phyloP scores from a whole-genome alignment of 441 rosid species.

The Viola pubescens region DNA sequence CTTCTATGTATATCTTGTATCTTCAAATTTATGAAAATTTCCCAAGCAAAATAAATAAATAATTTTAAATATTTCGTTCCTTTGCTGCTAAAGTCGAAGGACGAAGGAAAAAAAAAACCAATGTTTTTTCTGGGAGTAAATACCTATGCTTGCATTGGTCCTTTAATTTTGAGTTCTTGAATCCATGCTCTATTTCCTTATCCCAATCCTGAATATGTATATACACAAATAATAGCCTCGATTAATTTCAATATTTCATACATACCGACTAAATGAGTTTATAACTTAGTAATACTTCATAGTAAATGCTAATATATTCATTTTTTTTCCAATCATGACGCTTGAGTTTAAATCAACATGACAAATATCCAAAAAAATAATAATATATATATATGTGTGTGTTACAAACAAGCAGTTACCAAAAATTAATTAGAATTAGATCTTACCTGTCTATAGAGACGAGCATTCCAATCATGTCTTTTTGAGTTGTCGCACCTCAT shows the following conservation, averaged over 20 bases:
- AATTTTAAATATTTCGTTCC: too few species aligned
- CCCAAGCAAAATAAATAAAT: too few species aligned
- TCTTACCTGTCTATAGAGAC: conserved; percentile 34
- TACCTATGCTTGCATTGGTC: conserved; percentile 65
- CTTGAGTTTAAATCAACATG: too few species aligned
- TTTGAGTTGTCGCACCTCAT: conserved; percentile 44
- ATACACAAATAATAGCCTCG: too few species aligned
- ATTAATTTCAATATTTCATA: too few species aligned
- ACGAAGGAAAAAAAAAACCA: too few species aligned
- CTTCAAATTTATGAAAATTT: conserved; percentile 17
- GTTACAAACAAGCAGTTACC: background rate
- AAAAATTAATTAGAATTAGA: background rate
- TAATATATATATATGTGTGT: too few species aligned
- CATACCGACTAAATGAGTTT: background rate
- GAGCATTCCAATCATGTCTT: conserved; percentile 42
- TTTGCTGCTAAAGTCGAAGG: too few species aligned
- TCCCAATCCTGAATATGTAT: conserved; percentile 46
- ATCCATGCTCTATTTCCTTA: conserved; percentile 40
- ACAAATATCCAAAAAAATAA: too few species aligned
- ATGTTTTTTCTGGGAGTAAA: background rate
- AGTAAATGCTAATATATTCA: background rate
- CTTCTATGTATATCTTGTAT: conserved; percentile 79
- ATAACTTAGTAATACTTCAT: background rate
- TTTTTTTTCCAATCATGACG: too few species aligned
- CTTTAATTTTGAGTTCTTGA: conserved; percentile 45